Percentiles rank a stretch among this genome's conserved stretches.
Evolutionary conservation across 441 rosid genomes (phyloP).

Genomic region (Gossypium armourianum): DNA sequence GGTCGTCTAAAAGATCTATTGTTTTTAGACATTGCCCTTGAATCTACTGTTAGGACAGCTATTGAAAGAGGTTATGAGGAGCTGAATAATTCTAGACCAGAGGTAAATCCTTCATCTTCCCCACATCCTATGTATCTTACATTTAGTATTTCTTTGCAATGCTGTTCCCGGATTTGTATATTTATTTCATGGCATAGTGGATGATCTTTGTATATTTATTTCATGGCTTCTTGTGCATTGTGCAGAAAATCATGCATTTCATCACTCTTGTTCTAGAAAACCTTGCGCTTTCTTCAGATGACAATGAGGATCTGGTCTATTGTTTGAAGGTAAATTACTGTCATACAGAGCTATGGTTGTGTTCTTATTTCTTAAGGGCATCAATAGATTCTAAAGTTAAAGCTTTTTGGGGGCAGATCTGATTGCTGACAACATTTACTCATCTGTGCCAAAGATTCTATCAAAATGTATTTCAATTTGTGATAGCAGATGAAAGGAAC

Average conservation of each 20-base stretch:
- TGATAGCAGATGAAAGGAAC: background rate
- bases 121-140: conserved; percentile 2
- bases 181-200: background rate
- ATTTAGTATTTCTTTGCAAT: conserved; percentile 11
- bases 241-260: conserved; percentile 82
- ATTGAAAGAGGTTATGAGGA: conserved; percentile 89
- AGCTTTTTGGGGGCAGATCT: background rate
- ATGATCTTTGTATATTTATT: conserved; percentile 1
- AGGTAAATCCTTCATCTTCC: conserved; percentile 35
- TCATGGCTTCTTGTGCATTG: conserved; percentile 6
- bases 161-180: conserved; percentile 1
- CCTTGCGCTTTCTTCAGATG: conserved; percentile 80
- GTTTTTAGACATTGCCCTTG: conserved; percentile 86
- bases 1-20: conserved; percentile 85
- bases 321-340: conserved; percentile 63
- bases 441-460: background rate
- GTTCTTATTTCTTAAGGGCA: background rate
- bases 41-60: conserved; percentile 88
- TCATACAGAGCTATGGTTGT: background rate
- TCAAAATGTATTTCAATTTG: background rate
- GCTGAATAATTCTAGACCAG: conserved; percentile 66
- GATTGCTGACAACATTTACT: background rate
- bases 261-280: conserved; percentile 80
- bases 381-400: background rate
- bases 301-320: conserved; percentile 83